Evolutionary conservation across 2,329 filamentous ascomycete species (phyloP).

Genomic region (Colletotrichum plurivorum): DNA sequence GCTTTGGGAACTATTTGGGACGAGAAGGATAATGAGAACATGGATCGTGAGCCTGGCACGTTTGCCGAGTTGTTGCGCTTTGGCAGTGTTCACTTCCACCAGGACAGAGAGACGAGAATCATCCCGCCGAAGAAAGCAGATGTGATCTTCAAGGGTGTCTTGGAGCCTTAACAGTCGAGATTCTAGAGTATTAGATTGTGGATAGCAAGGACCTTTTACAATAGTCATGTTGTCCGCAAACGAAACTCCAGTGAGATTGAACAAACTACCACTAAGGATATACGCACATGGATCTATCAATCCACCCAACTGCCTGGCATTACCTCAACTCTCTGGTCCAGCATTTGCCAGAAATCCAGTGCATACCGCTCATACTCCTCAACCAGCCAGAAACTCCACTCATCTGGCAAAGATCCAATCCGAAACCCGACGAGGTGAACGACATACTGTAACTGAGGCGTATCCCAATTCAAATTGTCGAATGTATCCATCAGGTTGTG

Average conservation of each 20-base stretch:
- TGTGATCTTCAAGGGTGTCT: background rate
- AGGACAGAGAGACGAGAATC: constrained; percentile 5
- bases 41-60: constrained; percentile 15
- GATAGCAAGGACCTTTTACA: no score
- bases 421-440: background rate
- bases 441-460: no score
- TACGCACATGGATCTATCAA: background rate
- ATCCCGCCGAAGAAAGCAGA: background rate
- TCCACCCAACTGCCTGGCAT: background rate
- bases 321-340: background rate
- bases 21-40: constrained; percentile 18
- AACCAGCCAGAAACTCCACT: background rate
- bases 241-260: no score
- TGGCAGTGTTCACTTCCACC: constrained; percentile 18
- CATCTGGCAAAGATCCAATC: background rate
- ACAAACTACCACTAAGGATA: no score
- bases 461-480: background rate
- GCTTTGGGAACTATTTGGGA: constrained; percentile 21
- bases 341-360: background rate
- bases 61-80: constrained; percentile 27
- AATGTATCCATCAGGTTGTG: background rate
- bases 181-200: background rate
- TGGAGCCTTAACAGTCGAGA: background rate
- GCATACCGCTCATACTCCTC: background rate
- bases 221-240: no score